Evolutionary conservation across 1,284 basidiomycete species (phyloP).

Genomic region (Exobasidium rhododendri): DNA sequence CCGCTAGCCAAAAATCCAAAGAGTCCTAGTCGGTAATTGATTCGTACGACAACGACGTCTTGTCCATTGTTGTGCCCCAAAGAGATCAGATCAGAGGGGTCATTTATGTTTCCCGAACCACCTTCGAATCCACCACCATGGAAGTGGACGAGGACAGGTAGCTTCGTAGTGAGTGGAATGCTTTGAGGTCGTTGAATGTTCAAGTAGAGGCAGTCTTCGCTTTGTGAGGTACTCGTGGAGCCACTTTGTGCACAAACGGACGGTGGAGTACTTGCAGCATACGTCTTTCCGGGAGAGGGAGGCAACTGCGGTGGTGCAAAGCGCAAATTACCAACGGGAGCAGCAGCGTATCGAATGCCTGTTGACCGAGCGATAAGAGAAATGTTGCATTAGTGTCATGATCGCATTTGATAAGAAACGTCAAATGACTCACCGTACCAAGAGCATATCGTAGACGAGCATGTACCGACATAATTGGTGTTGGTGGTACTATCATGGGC

Average conservation of each 20-base stretch:
- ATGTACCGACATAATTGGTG: too few species aligned
- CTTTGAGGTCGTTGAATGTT: constrained; percentile 11
- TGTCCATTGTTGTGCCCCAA: background rate
- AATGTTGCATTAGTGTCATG: too few species aligned
- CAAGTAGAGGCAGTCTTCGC: constrained; percentile 15
- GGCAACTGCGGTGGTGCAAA: constrained; percentile 16
- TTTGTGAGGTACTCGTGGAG: background rate
- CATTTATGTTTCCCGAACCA: constrained; percentile 3
- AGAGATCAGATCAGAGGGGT: constrained; percentile 5
- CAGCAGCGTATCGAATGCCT: constrained; percentile 19
- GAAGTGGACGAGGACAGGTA: constrained; percentile 18
- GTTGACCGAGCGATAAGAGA: too few species aligned
- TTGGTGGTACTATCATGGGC: too few species aligned
- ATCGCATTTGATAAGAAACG: too few species aligned
- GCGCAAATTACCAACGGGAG: constrained; percentile 16
- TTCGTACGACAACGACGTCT: constrained; percentile 54
- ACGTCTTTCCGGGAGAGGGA: background rate
- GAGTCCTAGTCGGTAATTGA: constrained; percentile 60
- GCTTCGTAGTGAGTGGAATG: background rate
- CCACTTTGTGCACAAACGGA: constrained; percentile 11
- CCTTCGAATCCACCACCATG: constrained; percentile 18
- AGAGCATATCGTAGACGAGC: background rate
- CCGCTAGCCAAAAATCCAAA: constrained; percentile 32
- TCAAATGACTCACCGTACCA: background rate
- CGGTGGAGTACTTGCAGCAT: background rate